Base-by-base conservation (phyloP, 73 alveolate species). In the Tetrahymena borealis region DNA sequence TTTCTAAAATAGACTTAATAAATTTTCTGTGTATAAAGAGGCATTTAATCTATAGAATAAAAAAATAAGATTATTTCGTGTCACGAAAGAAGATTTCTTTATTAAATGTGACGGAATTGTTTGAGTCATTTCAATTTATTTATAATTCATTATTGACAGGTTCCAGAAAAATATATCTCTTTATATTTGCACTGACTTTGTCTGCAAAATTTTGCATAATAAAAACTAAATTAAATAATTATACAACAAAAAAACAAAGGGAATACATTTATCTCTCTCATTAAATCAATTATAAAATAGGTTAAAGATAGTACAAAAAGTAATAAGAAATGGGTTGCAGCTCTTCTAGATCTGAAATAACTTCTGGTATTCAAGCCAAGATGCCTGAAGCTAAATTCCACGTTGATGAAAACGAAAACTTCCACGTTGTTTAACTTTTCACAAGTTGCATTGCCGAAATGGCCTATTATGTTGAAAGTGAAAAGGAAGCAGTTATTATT, bases 391-490 rank as follows among this genome's bases (percentile, higher is more conserved):
- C 85, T 60, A 60, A 60, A n/a, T 60, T 60, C 6, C 85, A 60
- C 38, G 28, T 60, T 60, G 85, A 60, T 6, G 33, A 60, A 60
- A 60, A 35, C 85, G 85, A 60, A 60, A 60, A 60, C 28, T 60
- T 24, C 35, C 85, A 60, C 31, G 28, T 60, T 60, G 85, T 28
- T 24, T 20, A 60, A 35, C 85, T 60, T 24, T 60, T 60, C 31
- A 60, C 85, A 15, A 60, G 85, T 28, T 94, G 96, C 42, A 37
- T 94, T 28, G 96, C 95, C 31, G 94, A 94, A 91, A 90, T 94
- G 91, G 94, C 96, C 90, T 94, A 94, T 15, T 79, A 91, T 91
- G n/a, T 94, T 20, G 94, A 79, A 91, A 90, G 95, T 37, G 94
- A 91, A 24, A 91, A 94, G 16, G 96, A 94, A 33, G 96, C 96